Conservation (phyloP, 2,329 filamentous ascomycete genomes). For the Fusarium protoensiforme region DNA sequence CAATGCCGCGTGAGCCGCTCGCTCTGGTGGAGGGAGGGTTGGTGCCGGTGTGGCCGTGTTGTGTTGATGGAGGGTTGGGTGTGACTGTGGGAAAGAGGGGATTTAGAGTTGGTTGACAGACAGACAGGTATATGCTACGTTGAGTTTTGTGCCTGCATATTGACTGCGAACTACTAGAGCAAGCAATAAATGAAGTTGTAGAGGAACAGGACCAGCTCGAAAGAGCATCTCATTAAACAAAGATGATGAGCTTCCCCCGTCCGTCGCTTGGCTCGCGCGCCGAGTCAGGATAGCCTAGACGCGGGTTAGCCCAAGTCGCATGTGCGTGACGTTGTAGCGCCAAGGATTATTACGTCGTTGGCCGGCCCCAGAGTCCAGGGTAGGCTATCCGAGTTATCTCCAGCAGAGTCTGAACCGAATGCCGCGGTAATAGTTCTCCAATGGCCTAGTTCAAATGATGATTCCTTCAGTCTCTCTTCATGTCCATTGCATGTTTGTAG, state of each 20-base stretch:
- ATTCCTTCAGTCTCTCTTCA: background rate
- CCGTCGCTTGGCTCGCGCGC: background rate
- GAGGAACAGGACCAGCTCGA: background rate
- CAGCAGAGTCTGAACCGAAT: background rate
- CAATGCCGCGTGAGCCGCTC: background rate
- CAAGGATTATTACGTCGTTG: background rate
- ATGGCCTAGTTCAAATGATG: background rate
- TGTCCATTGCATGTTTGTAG: background rate
- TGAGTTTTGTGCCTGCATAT: background rate
- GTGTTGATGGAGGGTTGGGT: background rate
- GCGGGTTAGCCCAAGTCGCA: background rate
- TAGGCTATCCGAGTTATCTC: background rate
- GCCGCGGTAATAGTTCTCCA: background rate
- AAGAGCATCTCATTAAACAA: background rate
- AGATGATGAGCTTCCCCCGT: background rate
- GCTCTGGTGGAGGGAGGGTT: background rate
- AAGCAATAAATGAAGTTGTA: background rate
- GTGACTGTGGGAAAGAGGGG: background rate
- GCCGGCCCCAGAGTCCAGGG: background rate
- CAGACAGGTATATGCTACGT: background rate
- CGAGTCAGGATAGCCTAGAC: background rate
- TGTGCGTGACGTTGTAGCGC: background rate
- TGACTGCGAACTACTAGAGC: conserved; percentile 4
- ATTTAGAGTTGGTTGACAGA: background rate
- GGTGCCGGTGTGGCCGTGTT: background rate